These are phyloP conservation scores for Mallotus repandus DNA, from an alignment of 441 rosid genomes.

Conservation along the genomic window DNA sequence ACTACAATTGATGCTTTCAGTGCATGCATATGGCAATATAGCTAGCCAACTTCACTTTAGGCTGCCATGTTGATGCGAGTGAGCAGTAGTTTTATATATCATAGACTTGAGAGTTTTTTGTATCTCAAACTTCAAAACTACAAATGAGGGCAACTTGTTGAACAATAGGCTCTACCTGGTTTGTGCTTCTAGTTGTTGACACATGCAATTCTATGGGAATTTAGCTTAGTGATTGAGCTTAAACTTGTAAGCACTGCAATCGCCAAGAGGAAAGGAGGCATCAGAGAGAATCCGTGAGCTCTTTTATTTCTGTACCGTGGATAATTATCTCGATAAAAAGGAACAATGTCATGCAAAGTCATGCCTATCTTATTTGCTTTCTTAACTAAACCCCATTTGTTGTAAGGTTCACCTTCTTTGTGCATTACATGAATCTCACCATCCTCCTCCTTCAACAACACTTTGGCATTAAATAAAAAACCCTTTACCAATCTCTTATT, in stretches of 20 bases:
- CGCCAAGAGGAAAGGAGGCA: conserved; percentile 28
- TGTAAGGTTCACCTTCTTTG: conserved; percentile 37
- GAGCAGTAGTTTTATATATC: background rate
- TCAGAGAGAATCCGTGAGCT: conserved; percentile 30
- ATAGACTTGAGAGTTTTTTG: no score
- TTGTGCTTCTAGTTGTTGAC: background rate
- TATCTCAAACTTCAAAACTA: background rate
- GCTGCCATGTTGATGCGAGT: no score
- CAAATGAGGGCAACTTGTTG: background rate
- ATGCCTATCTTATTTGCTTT: conserved; percentile 38
- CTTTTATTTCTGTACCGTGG: conserved; percentile 40
- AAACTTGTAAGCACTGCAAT: conserved; percentile 35
- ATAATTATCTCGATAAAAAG: conserved; percentile 29
- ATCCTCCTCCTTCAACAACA: conserved; percentile 20
- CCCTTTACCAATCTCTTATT: conserved; percentile 39
- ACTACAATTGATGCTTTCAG: background rate
- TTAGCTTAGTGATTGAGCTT: conserved; percentile 18
- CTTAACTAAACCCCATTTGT: conserved; percentile 39
- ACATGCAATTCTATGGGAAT: background rate
- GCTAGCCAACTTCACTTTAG: background rate
- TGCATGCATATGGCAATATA: background rate
- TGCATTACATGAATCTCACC: conserved; percentile 41
- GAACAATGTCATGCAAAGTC: conserved; percentile 20
- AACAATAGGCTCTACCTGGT: background rate
- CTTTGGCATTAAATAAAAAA: conserved; percentile 29